Conservation (phyloP, 345 rosid species). For the Lenwebbia sp. region DNA sequence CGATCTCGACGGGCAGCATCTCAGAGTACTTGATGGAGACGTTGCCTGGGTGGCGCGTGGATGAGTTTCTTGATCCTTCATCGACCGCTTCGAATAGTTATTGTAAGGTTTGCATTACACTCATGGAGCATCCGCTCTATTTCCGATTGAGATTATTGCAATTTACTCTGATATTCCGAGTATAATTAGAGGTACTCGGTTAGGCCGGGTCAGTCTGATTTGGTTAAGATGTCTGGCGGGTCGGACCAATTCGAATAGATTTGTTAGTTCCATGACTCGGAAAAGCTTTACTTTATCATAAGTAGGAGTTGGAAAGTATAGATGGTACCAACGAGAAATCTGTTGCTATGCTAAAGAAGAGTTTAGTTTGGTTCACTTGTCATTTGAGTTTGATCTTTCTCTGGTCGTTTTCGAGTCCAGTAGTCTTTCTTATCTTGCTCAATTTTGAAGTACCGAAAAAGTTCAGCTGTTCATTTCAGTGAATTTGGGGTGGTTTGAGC, state of each 20-base stretch:
- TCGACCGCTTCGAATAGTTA: conserved; percentile 7
- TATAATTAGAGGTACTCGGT: not conserved
- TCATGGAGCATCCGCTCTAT: not conserved
- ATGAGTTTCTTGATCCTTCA: conserved; percentile 63
- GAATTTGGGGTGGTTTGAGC: not conserved
- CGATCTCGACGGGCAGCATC: conserved; percentile 40
- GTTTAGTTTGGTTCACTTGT: not conserved
- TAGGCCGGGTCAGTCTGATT: not conserved
- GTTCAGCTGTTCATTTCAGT: not conserved
- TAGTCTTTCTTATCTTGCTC: not conserved
- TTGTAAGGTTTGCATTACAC: conserved; percentile 19
- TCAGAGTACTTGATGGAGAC: conserved; percentile 62
- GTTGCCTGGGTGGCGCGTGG: conserved; percentile 70
- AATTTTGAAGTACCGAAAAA: not conserved
- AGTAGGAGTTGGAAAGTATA: not conserved
- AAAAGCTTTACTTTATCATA: not conserved
- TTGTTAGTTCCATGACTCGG: not conserved
- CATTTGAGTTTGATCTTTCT: not conserved
- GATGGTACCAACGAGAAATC: not conserved
- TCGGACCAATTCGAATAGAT: too few relatives aligned
- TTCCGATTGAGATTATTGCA: not conserved
- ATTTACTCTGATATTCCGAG: not conserved
- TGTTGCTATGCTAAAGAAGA: not conserved
- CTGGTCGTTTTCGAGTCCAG: not conserved
- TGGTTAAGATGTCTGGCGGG: not conserved